Percentiles rank a stretch among this genome's conserved stretches.
phyloP scores from a whole-genome alignment of 2,329 filamentous ascomycete species.

The Cadophora sp. region DNA sequence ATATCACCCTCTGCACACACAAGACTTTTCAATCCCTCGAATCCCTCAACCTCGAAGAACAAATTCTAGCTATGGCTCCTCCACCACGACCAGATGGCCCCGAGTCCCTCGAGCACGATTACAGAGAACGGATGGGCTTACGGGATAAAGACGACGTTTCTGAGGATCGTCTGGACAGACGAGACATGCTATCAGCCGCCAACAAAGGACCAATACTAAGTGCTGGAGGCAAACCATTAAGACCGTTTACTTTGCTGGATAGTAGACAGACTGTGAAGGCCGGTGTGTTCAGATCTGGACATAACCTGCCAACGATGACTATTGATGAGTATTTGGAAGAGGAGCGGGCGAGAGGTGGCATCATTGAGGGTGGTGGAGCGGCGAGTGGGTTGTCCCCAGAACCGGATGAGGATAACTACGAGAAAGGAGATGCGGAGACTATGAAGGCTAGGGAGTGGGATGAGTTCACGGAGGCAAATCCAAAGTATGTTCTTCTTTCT shows the following conservation, averaged over 20 bases:
- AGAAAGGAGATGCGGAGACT: conserved; percentile 87
- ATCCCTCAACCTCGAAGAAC: conserved; percentile 80
- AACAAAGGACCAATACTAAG: conserved; percentile 77
- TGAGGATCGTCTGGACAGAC: conserved; percentile 72
- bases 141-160: conserved; percentile 54
- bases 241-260: conserved; percentile 87
- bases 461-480: conserved; percentile 90
- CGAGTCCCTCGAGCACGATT: conserved; percentile 54
- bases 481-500: conserved; percentile 55
- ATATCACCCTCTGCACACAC: conserved; percentile 76
- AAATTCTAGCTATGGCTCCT: conserved; percentile 80
- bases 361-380: conserved; percentile 89
- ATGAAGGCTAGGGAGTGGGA: conserved; percentile 96
- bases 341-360: conserved; percentile 81
- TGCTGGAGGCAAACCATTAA: conserved; percentile 80
- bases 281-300: conserved; percentile 87
- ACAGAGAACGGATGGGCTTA: conserved; percentile 52
- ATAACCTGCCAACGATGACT: conserved; percentile 95
- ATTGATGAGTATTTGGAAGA: conserved; percentile 98
- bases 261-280: conserved; percentile 76
- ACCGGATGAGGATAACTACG: conserved; percentile 87
- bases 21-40: conserved; percentile 88
- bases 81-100: conserved; percentile 53
- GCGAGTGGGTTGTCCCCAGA: conserved; percentile 71
- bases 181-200: conserved; percentile 56